phyloP scores from a whole-genome alignment of 768 basidiomycete genomes.

The Mycena venus region DNA sequence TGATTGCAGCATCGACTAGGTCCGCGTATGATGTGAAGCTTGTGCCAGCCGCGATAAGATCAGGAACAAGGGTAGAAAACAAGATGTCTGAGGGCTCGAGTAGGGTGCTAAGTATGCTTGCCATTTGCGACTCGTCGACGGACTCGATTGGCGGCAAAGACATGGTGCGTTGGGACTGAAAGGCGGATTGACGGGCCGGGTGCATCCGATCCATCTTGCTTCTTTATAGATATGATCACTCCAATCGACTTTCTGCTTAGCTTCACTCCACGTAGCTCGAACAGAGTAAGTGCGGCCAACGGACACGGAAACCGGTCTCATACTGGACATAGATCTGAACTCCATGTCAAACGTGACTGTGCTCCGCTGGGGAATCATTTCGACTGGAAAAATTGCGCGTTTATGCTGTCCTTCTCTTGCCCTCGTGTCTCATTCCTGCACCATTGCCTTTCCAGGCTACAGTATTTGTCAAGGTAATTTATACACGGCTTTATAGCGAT shows the following conservation, averaged over 20 bases:
- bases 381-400: constrained; percentile 76
- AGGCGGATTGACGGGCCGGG: neutral
- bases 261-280: neutral
- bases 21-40: constrained; percentile 58
- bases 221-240: neutral
- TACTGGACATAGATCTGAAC: neutral
- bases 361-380: constrained; percentile 90
- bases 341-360: constrained; percentile 42
- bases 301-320: neutral
- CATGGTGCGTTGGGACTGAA: neutral
- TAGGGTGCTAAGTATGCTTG: constrained; percentile 41
- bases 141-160: constrained; percentile 50
- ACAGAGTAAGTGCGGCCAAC: neutral
- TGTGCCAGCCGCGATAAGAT: constrained; percentile 50
- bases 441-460: constrained; percentile 44
- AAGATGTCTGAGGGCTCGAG: constrained; percentile 77
- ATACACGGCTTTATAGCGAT: too few relatives aligned
- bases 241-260: neutral
- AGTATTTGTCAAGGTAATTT: constrained; percentile 74
- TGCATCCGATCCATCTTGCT: neutral
- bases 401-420: neutral
- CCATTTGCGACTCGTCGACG: constrained; percentile 50
- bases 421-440: neutral
- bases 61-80: constrained; percentile 64
- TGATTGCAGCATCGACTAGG: constrained; percentile 69